Percentiles rank a stretch among this genome's conserved stretches.
These are phyloP conservation scores for Crucibulum cyathiforme DNA, from an alignment of 1,284 basidiomycete genomes.

Conservation along the genomic window DNA sequence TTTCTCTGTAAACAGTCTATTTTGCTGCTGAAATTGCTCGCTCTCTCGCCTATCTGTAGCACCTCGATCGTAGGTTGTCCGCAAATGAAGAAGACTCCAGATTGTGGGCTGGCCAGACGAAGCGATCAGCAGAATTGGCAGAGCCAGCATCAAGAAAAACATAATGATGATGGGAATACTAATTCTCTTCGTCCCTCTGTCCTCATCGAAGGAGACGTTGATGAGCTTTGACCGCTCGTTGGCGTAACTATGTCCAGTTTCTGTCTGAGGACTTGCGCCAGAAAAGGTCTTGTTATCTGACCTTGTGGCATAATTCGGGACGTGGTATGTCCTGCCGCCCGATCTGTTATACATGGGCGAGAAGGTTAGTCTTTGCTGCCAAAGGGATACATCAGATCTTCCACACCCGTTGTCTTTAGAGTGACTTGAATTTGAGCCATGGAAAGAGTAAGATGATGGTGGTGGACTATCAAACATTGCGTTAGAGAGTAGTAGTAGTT, in stretches of 20 bases:
- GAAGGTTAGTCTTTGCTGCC: constrained; percentile 4
- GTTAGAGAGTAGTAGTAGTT: constrained; percentile 13
- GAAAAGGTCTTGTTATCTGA: constrained; percentile 12
- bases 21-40: too few relatives aligned
- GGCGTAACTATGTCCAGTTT: constrained; percentile 32
- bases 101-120: too few relatives aligned
- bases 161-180: constrained; percentile 25
- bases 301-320: constrained; percentile 46
- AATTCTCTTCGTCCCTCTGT: constrained; percentile 28
- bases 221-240: constrained; percentile 41
- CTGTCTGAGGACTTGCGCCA: constrained; percentile 3
- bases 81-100: too few relatives aligned
- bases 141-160: constrained; percentile 29
- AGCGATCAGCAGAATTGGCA: constrained; percentile 15
- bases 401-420: constrained; percentile 42
- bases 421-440: constrained; percentile 43
- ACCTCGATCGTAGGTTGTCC: too few relatives aligned
- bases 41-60: too few relatives aligned
- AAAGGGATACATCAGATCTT: constrained; percentile 2
- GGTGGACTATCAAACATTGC: constrained; percentile 24
- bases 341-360: constrained; percentile 20
- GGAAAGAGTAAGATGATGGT: constrained; percentile 36
- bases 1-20: too few relatives aligned
- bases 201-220: constrained; percentile 38
- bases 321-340: constrained; percentile 42